phyloP scores from a whole-genome alignment of 2,329 filamentous ascomycete genomes.

The Nigrospora osmanthi region DNA sequence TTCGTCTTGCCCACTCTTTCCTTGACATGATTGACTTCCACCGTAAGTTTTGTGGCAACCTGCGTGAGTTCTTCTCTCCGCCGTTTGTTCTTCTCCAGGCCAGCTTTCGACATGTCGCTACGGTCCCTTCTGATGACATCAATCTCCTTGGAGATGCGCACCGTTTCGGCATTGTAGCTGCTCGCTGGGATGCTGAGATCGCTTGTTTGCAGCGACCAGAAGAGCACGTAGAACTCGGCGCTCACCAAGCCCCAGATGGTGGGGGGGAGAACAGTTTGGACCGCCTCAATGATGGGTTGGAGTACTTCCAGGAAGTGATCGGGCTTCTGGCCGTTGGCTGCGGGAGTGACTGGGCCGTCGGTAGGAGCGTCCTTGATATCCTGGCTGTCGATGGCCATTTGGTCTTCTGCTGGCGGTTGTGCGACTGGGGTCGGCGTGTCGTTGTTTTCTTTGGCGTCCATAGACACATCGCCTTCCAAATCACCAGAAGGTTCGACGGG shows the following conservation, averaged over 20 bases:
- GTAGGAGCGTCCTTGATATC: constrained; percentile 12
- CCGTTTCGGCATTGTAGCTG: constrained; percentile 71
- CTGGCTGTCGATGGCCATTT: constrained; percentile 20
- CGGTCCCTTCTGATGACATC: constrained; percentile 62
- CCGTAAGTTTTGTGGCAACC: constrained; percentile 60
- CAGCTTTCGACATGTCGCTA: constrained; percentile 61
- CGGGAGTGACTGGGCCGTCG: constrained; percentile 13
- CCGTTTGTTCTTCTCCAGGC: constrained; percentile 58
- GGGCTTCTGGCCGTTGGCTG: constrained; percentile 26
- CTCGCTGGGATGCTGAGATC: constrained; percentile 71
- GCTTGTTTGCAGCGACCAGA: constrained; percentile 82
- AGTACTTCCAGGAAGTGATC: constrained; percentile 61
- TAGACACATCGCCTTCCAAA: constrained; percentile 50
- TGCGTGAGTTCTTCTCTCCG: constrained; percentile 64
- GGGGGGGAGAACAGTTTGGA: constrained; percentile 53
- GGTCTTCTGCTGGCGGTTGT: constrained; percentile 17
- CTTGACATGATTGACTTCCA: constrained; percentile 65
- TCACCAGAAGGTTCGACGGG: constrained; percentile 26
- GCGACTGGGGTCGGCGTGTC: constrained; percentile 10
- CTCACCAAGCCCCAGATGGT: constrained; percentile 64
- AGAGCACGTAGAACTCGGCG: constrained; percentile 77
- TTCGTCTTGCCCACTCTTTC: constrained; percentile 60
- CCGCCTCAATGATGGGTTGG: constrained; percentile 62
- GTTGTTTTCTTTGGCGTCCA: constrained; percentile 30
- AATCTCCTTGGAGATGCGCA: constrained; percentile 59